phyloP scores from a whole-genome alignment of 129 eudicot species.

The Cynara cardunculus region DNA sequence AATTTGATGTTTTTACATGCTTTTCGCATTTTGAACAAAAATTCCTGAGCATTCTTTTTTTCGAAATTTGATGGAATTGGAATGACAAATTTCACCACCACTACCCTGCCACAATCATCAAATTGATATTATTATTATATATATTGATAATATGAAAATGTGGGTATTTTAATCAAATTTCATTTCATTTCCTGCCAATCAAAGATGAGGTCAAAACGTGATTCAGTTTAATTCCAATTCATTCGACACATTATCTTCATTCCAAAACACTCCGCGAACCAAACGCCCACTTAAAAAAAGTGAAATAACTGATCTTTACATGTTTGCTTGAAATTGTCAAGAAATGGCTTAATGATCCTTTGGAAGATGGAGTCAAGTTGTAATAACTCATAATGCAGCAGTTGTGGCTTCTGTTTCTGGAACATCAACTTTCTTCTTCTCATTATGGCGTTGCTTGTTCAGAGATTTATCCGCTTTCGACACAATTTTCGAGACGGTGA shows the following conservation, averaged over 20 bases:
- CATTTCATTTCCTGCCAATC: not conserved
- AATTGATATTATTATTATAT: no score
- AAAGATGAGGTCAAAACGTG: not conserved
- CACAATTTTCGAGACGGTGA: constrained; percentile 77
- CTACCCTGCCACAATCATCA: no score
- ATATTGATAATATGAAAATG: no score
- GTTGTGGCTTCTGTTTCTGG: constrained; percentile 12
- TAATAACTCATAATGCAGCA: constrained; percentile 14
- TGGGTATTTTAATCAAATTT: no score
- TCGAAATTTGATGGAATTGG: no score
- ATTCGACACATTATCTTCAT: not conserved
- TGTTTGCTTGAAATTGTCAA: not conserved
- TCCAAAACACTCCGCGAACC: not conserved
- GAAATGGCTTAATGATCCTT: not conserved
- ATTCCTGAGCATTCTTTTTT: not conserved
- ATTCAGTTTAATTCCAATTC: not conserved
- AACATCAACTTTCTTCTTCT: constrained; percentile 37
- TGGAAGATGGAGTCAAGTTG: not conserved
- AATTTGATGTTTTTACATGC: not conserved
- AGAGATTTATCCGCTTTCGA: constrained; percentile 67
- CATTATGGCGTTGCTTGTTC: constrained; percentile 32
- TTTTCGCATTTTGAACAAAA: not conserved
- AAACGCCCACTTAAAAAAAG: not conserved
- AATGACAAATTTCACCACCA: no score
- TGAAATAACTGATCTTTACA: not conserved